Base-by-base conservation (phyloP, 257 asterid genomes). In the Penstemon eatonii region DNA sequence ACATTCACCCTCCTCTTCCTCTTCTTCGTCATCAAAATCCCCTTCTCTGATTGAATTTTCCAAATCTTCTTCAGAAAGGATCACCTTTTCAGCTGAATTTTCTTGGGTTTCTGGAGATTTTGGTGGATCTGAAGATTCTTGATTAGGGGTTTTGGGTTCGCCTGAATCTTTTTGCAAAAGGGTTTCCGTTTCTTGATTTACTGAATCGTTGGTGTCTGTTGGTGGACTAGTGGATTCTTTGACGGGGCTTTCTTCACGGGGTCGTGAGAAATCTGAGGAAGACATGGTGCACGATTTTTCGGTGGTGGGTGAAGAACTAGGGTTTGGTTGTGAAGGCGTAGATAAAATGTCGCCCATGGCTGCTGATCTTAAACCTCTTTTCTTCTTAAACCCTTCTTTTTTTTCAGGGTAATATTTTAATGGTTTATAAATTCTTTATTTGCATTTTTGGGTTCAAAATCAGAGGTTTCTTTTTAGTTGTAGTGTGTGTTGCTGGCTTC, bases 1-100 rank as follows among this genome's bases (percentile, higher is more conserved):
- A 75, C 96, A 86, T 61, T 88, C 96, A 0, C 87, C 92, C 63
- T 69, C 86, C 68, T 83, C 97, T 0, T 86, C 92, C 6, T 82
- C 93, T 4, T 54, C 89, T 6, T 12, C 89, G 8, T 60, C 85
- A 9, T 49, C 76, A 25, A 41, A 68, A 13, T 15, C 73, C 38
- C 71, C 69, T 4, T 51, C 75, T 1, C 45, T 47, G 51, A 15
- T 8, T 66, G 71, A 11, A 43, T 62, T 66, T 7, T 13, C 68
- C 11, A 69, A 7, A 51, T 7, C 68, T 15, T 60, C 50, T 33
- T 61, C 77, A 11, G 11, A 11, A 56, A 9, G 57, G 39, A 58
- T 12, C 9, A 57, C 69, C 11, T 50, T 61, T 19, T 65, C 55
- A 3, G 59, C 69, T 18, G 66, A 53, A 59, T 52, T 65, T 50